phyloP scores from a whole-genome alignment of 1,284 basidiomycete species.

The Tylopilus sp. region DNA sequence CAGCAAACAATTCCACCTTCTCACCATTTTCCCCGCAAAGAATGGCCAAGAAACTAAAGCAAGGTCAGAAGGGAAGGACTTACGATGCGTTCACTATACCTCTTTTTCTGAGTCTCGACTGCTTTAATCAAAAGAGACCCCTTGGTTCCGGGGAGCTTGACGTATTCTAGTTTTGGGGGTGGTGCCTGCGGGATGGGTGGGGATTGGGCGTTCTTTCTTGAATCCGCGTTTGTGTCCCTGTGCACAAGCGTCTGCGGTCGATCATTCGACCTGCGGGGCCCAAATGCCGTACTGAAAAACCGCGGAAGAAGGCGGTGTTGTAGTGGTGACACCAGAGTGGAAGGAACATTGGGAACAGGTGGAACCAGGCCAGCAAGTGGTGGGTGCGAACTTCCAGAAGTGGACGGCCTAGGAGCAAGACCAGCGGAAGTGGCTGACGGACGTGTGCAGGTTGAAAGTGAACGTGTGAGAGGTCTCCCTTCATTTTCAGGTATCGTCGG shows the following conservation, averaged over 20 bases:
- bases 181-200: conserved; percentile 48
- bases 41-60: conserved; percentile 76
- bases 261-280: conserved; percentile 55
- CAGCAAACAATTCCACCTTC: conserved; percentile 85
- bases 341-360: conserved; percentile 30
- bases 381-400: conserved; percentile 16
- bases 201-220: conserved; percentile 31
- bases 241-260: conserved; percentile 33
- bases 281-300: conserved; percentile 61
- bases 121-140: conserved; percentile 76
- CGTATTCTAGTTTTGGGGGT: conserved; percentile 82
- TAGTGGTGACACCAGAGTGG: conserved; percentile 38
- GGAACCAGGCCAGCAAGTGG: conserved; percentile 14
- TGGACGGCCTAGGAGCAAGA: conserved; percentile 23
- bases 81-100: conserved; percentile 41
- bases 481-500: conserved; percentile 17
- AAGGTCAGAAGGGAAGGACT: conserved; percentile 5
- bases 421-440: conserved; percentile 8
- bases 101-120: conserved; percentile 82
- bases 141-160: conserved; percentile 86
- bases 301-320: conserved; percentile 63
- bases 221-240: conserved; percentile 36
- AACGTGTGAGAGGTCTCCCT: conserved; percentile 22
- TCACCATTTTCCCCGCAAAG: conserved; percentile 89
- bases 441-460: conserved; percentile 23